Evolutionary conservation across 495 filamentous ascomycete species (phyloP), one percentile per base, ranked within the genome.

Genomic region (Neurospora sp.): DNA sequence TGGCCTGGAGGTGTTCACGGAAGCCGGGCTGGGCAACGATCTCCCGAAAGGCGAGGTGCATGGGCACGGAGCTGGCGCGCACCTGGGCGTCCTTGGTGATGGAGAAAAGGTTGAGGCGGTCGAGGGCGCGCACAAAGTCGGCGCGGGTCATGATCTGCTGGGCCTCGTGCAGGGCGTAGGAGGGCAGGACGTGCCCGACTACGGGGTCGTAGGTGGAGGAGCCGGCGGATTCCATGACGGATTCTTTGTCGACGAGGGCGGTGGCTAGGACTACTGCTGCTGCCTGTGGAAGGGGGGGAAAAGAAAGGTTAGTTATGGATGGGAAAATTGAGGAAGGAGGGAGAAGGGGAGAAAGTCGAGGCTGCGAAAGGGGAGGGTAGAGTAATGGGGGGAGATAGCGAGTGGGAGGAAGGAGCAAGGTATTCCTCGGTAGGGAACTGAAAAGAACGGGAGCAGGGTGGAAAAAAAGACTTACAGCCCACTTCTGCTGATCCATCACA

Each of bases 401-500:
- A 34, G 3, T 34, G 31, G 31, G 31, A 34, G 24, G 24, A 28
- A 0, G 24, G 24, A 28, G 24, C 24, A 28, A 28, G 24, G 24
- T 28, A 28, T 28, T 28, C 24, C 24, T 28, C 24, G 24, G 24
- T 28, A 28, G 24, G 24, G 24, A 28, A 28, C 24, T 28, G 24
- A 28, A 28, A 28, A 2, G 2, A 28, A 28, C 24, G 24, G 24
- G 24, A 28, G 24, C 24, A 28, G 24, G 24, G 24, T 28, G 24
- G 24, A 28, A 28, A 28, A 28, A 28, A 28, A n/a, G n/a, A 28
- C 24, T 28, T 28, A 93, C 91, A 39, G 95, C 91, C 83, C 92
- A 96, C 79, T 99, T 99, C 76, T 98, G 96, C 82, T 98, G 91
- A 78, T 98, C 94, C 96, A 99, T 98, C 45, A 98, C 96, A 82